Conservation (phyloP, 352 stramenopile species). For the Phytophthora sp. region DNA sequence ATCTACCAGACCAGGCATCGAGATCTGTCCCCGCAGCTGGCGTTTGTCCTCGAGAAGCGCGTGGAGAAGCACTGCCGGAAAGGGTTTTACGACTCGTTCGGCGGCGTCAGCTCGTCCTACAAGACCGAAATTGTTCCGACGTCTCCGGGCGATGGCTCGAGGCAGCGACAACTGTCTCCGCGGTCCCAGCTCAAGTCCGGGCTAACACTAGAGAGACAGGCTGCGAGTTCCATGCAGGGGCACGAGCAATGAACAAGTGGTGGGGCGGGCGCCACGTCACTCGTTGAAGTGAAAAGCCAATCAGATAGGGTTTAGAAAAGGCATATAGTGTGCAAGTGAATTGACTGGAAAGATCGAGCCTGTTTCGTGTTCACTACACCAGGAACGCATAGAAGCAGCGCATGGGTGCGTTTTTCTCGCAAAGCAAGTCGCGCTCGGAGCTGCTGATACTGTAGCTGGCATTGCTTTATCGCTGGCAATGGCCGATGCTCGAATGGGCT, state of each 20-base stretch:
- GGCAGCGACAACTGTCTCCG: constrained; percentile 8
- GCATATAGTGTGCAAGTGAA: not conserved
- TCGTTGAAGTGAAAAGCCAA: constrained; percentile 20
- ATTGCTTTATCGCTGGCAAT: too few relatives aligned
- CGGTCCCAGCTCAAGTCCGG: not conserved
- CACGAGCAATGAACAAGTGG: too few relatives aligned
- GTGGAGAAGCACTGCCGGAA: constrained; percentile 62
- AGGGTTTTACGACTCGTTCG: constrained; percentile 41
- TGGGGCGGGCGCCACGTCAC: not conserved
- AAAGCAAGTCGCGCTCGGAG: too few relatives aligned
- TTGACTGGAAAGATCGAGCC: too few relatives aligned
- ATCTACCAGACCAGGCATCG: constrained; percentile 69
- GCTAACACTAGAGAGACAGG: too few relatives aligned
- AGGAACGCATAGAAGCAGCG: too few relatives aligned
- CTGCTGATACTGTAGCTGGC: too few relatives aligned
- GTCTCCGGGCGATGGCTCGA: constrained; percentile 1
- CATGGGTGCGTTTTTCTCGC: too few relatives aligned
- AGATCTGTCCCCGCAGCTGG: constrained; percentile 74
- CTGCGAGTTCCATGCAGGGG: too few relatives aligned
- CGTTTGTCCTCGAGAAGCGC: constrained; percentile 74
- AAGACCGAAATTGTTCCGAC: constrained; percentile 40
- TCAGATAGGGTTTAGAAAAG: not conserved
- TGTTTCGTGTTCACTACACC: too few relatives aligned
- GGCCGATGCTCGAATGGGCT: too few relatives aligned
- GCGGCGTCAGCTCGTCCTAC: constrained; percentile 47